Base-by-base conservation (phyloP, 192 early-diverging fungal genomes). In the Gaertneriomyces semiglobifer region DNA sequence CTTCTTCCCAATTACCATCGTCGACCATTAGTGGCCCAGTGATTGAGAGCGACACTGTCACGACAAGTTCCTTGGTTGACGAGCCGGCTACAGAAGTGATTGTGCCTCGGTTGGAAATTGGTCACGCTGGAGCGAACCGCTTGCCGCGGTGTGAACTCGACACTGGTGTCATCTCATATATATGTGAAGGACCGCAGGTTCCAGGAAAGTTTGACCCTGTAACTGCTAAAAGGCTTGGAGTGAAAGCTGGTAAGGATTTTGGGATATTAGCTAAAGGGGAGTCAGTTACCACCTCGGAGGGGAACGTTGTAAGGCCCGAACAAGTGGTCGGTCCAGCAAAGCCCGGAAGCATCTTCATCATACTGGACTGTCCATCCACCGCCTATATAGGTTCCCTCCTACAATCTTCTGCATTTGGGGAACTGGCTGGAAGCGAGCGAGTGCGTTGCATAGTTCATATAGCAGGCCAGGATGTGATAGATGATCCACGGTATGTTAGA, bases 131-230 rank as follows among this genome's bases (percentile, higher is more conserved):
- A 90, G 92, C 63, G 89, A 92, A 62, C 77, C 89, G 56, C 74
- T 81, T 39, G 40, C 82, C 43, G 84, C 84, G 0, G 90, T 89
- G 8, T 18, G 76, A 41, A 79, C 75, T 33, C 78, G 33, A 60
- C 46, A 43, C 47, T 25, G 50, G 58, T 93, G 51, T 58, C 3
- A 62, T 93, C 45, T 83, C 82, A 60, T 96, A 92, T 53, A 88
- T 94, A 8, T 86, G 86, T 63, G 80, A 84, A 63, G 88, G 90
- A 0, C 89, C 91, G 1, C 79, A 78, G 4, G 80, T 88, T 25
- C 85, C 81, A 0, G 92, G 93, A 20, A 95, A 93, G 66, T 94
- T 97, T 70, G 78, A 90, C 59, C 74, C 83, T 8, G 41, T 81
- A 38, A 84, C 83, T 0, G 93, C 93, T 5, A 46, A 75, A 39